Base-by-base conservation (phyloP, 768 basidiomycete genomes). In the Austroboletus eburneus region DNA sequence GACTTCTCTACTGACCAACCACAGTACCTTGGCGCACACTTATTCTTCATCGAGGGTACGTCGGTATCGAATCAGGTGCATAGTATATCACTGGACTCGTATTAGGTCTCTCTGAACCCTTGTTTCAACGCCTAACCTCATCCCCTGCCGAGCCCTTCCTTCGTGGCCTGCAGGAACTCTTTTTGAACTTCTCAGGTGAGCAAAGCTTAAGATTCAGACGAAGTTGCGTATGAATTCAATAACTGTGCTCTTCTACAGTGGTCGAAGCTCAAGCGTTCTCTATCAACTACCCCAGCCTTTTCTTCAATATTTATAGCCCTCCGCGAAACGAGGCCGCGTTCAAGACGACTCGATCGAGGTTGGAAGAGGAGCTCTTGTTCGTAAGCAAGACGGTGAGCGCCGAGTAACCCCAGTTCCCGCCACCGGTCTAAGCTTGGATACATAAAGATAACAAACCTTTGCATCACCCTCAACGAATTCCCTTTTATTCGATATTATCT, bases 401-500 rank as follows among this genome's bases (percentile, higher is more conserved):
- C 38, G 20, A 21, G 24, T 9, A n/a, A 20, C 14, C 17, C 22
- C 24, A 12, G 16, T 3, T 27, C 14, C 24, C 22, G 45, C 48
- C 14, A n/a, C 33, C 21, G 18, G 16, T 38, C 42, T 49, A 13
- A 53, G 45, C 42, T 48, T 9, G 25, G n/a, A 37, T 17, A 34
- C 17, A 40, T 35, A 42, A 57, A 87, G 93, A 85, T 99, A 53
- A 66, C 91, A 22, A 96, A 97, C 57, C 68, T 94, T 4, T 91
- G 93, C 65, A 85, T 96, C 14, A 81, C 90, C 0, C 68, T 98
- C 23, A 87, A 91, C 57, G 96, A 99, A 63, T 90, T 85, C 58
- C 96, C 96, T 0, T 86, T 80, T 62, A 85, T 98, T 54, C 86
- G 95, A 25, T 98, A 95, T 69, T 97, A 96, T 63, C 69, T 88